A percentile compares a stretch with the other conserved stretches of the same genome.
Conservation (phyloP, 2,329 filamentous ascomycete species). For the Talaromyces amestolkiae region DNA sequence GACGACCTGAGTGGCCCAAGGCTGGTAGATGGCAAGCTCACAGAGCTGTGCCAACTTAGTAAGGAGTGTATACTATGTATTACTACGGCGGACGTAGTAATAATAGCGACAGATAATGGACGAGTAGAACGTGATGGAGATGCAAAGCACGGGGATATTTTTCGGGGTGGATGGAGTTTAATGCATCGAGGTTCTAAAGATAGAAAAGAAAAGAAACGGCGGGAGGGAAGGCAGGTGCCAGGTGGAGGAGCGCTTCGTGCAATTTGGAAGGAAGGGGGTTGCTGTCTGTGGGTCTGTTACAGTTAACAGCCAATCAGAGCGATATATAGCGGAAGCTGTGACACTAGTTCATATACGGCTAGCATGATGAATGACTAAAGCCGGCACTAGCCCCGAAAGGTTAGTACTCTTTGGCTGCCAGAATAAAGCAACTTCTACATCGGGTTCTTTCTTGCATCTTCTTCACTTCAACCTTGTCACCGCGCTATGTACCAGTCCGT, state of each 20-base stretch:
- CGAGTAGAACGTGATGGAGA: slow-evolving; percentile 21
- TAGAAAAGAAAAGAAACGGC: slow-evolving; percentile 25
- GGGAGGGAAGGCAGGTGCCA: slow-evolving; percentile 2
- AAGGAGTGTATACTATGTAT: neutral
- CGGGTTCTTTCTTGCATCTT: neutral
- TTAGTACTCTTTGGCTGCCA: neutral
- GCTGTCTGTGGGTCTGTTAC: neutral
- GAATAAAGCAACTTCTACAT: neutral
- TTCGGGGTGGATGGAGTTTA: slow-evolving; percentile 18
- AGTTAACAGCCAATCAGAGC: neutral
- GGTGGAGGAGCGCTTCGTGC: slow-evolving; percentile 13
- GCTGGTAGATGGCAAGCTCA: slow-evolving; percentile 10
- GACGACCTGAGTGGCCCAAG: slow-evolving; percentile 12
- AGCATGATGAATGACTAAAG: neutral
- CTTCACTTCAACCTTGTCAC: neutral
- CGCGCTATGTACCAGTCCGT: neutral
- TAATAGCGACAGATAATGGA: slow-evolving; percentile 9
- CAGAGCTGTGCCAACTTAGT: slow-evolving; percentile 11
- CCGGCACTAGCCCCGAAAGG: neutral
- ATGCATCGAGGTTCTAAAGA: slow-evolving; percentile 33
- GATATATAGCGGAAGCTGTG: neutral
- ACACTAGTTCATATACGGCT: neutral
- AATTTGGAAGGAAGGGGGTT: slow-evolving; percentile 4
- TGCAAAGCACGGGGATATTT: slow-evolving; percentile 18
- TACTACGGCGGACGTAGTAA: neutral